Evolutionary conservation across 2,329 filamentous ascomycete species (phyloP).

Genomic region (Nemania diffusa): DNA sequence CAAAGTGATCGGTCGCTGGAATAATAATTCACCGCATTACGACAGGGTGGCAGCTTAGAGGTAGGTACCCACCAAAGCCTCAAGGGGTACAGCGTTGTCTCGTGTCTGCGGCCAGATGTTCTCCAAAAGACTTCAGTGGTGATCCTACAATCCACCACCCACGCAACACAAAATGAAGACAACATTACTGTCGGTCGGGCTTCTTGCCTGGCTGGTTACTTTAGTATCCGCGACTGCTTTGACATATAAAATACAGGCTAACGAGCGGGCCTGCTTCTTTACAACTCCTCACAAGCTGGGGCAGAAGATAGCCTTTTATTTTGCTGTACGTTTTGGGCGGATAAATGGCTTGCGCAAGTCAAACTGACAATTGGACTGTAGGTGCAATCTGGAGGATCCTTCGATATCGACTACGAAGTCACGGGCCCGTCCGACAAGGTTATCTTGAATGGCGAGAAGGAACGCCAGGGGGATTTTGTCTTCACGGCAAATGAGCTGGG

Average conservation of each 20-base stretch:
- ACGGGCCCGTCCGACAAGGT: constrained; percentile 82
- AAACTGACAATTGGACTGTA: constrained; percentile 51
- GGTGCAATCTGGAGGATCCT: constrained; percentile 98
- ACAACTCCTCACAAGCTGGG: constrained; percentile 79
- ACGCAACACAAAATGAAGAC: constrained; percentile 69
- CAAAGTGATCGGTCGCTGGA: constrained; percentile 28
- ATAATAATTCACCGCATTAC: constrained; percentile 35
- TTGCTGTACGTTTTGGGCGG: constrained; percentile 74
- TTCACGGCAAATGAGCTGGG: constrained; percentile 90
- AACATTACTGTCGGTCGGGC: constrained; percentile 68
- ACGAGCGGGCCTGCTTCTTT: constrained; percentile 98
- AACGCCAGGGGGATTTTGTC: constrained; percentile 95
- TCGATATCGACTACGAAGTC: constrained; percentile 95
- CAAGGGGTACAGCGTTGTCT: neutral
- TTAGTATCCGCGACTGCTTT: constrained; percentile 86
- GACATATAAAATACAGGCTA: constrained; percentile 89
- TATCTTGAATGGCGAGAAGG: constrained; percentile 87
- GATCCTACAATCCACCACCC: constrained; percentile 39
- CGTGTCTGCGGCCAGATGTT: constrained; percentile 42
- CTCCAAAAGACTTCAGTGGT: constrained; percentile 35
- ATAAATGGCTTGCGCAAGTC: constrained; percentile 19
- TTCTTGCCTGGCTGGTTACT: constrained; percentile 76
- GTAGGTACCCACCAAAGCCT: neutral
- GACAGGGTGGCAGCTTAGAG: constrained; percentile 31
- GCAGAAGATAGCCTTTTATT: constrained; percentile 97